Conservation (phyloP, 225 moss, liverwort and hornwort species). For the Climacium dendroides region DNA sequence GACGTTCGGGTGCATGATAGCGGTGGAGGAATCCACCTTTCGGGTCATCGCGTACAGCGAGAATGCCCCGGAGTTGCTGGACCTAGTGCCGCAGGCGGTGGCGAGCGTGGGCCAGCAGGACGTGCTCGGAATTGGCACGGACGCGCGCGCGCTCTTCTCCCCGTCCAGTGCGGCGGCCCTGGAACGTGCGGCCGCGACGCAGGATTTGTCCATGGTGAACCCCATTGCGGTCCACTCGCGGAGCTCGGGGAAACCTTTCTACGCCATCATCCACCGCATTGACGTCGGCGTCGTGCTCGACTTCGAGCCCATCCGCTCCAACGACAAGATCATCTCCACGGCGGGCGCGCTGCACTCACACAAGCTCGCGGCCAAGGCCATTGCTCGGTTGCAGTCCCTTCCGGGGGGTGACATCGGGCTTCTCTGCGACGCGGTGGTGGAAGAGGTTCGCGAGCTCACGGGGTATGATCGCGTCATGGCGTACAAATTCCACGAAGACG, state of each 20-base stretch:
- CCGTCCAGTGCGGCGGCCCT: constrained; percentile 25
- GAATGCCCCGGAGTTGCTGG: constrained; percentile 30
- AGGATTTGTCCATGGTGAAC: constrained; percentile 24
- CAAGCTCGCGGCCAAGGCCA: constrained; percentile 39
- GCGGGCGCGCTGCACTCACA: constrained; percentile 32
- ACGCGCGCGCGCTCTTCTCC: constrained; percentile 24
- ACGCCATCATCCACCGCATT: constrained; percentile 34
- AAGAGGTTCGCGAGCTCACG: constrained; percentile 45
- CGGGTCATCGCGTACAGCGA: constrained; percentile 37
- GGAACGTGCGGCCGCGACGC: constrained; percentile 5
- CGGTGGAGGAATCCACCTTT: constrained; percentile 20
- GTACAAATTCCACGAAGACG: constrained; percentile 43
- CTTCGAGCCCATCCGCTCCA: constrained; percentile 23
- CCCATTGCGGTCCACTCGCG: constrained; percentile 28
- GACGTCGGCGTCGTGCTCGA: constrained; percentile 33
- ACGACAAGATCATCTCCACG: constrained; percentile 10
- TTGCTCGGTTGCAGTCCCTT: constrained; percentile 16
- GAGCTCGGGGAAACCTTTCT: constrained; percentile 28
- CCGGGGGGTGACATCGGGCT: constrained; percentile 39
- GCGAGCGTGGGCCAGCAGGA: constrained; percentile 28
- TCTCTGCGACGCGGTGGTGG: constrained; percentile 36
- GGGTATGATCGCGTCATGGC: constrained; percentile 51
- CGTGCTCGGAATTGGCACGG: constrained; percentile 31
- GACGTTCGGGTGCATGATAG: constrained; percentile 37
- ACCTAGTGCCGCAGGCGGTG: constrained; percentile 9